phyloP scores from a whole-genome alignment of 2,329 filamentous ascomycete species.

The Xylariaceae sp. region DNA sequence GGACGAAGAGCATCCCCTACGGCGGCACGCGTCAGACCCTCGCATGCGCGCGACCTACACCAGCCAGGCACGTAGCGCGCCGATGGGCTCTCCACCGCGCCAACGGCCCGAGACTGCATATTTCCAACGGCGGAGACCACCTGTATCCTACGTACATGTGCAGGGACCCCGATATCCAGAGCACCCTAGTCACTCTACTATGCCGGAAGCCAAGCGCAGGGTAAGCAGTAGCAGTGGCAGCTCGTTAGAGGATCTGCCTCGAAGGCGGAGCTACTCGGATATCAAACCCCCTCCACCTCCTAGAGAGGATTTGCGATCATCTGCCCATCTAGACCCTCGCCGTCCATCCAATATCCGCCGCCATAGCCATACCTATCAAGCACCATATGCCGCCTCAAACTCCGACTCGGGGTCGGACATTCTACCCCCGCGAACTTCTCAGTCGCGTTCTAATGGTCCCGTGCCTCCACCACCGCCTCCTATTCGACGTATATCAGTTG shows the following conservation, averaged over 20 bases:
- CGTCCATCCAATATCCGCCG: slow-evolving; percentile 32
- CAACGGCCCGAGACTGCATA: slow-evolving; percentile 44
- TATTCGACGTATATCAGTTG: slow-evolving; percentile 33
- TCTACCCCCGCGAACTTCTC: slow-evolving; percentile 27
- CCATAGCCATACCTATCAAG: slow-evolving; percentile 40
- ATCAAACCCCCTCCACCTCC: slow-evolving; percentile 46
- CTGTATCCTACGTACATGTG: slow-evolving; percentile 37
- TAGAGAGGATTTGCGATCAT: slow-evolving; percentile 34
- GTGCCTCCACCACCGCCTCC: slow-evolving; percentile 29
- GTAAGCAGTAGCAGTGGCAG: slow-evolving; percentile 44
- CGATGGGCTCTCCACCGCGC: slow-evolving; percentile 28
- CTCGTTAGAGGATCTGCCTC: slow-evolving; percentile 49
- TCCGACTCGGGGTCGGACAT: slow-evolving; percentile 36
- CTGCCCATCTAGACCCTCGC: slow-evolving; percentile 33
- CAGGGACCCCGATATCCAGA: slow-evolving; percentile 35
- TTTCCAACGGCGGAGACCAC: slow-evolving; percentile 47
- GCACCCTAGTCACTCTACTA: slow-evolving; percentile 33
- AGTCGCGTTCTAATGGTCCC: slow-evolving; percentile 27
- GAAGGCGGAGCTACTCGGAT: slow-evolving; percentile 59
- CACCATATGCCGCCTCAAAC: slow-evolving; percentile 32
- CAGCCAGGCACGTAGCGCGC: slow-evolving; percentile 38
- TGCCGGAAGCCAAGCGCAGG: slow-evolving; percentile 31
- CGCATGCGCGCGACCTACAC: slow-evolving; percentile 40
- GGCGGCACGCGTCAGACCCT: slow-evolving; percentile 32
- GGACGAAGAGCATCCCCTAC: slow-evolving; percentile 39